A percentile compares a stretch with the other conserved stretches of the same genome.
Evolutionary conservation across 225 moss, liverwort and hornwort genomes (phyloP).

Genomic region (Neckera pumila): DNA sequence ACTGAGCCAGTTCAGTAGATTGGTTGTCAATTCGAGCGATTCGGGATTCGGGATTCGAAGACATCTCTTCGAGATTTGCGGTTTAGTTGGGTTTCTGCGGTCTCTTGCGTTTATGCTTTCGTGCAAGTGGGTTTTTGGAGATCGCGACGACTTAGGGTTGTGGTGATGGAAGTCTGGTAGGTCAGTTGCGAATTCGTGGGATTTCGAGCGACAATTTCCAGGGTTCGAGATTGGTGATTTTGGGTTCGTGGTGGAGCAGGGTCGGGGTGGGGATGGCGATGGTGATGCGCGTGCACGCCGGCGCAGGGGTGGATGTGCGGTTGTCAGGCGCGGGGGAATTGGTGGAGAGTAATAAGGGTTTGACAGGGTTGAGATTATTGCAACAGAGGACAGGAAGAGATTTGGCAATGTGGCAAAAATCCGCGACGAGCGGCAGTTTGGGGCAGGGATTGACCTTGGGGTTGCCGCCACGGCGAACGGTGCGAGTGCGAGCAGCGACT

Average conservation of each 20-base stretch:
- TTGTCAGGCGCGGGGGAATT: background rate
- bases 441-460: background rate
- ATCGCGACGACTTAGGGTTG: background rate
- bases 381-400: background rate
- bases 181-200: background rate
- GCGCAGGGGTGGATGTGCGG: background rate
- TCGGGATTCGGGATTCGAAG: background rate
- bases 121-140: background rate
- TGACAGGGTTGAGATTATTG: background rate
- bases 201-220: background rate
- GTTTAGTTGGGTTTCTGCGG: background rate
- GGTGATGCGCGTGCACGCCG: background rate
- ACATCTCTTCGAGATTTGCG: background rate
- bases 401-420: background rate
- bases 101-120: background rate
- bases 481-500: conserved; percentile 27
- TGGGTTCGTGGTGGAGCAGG: background rate
- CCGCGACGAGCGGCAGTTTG: background rate
- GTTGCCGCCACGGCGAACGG: background rate
- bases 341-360: background rate
- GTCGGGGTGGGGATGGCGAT: background rate
- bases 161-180: background rate
- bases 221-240: background rate
- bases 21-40: background rate
- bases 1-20: background rate